Base-by-base conservation (phyloP, 2,329 filamentous ascomycete genomes). In the Arthrinium puccinioides region DNA sequence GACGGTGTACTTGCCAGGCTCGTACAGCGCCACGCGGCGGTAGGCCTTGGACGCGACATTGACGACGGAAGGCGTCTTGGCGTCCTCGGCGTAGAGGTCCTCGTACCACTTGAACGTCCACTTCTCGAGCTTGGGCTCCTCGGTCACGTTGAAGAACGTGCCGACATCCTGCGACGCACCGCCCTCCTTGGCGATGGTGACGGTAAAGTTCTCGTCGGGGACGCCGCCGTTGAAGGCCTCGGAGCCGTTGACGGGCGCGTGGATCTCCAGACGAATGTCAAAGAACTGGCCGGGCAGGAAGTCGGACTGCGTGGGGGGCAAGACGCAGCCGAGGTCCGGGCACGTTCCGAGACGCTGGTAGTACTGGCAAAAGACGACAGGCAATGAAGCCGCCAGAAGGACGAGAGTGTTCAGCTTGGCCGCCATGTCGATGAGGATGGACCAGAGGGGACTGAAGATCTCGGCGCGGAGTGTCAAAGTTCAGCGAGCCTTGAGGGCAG, bases 51-150 rank as follows among this genome's bases (percentile, higher is more conserved):
- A 74, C 2, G 85, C 80, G 36, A 92, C 87, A 44, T 87, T 85
- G 61, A 94, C 87, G 15, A 87, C 53, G 2, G 81, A 84, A 5
- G 84, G 74, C 24, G 72, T 79, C 15, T 75, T 63, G 4, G 77
- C 78, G 50, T 89, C 85, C 53, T 79, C 66, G 20, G 86, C 86
- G 55, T 87, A 94, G 19, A 87, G 73, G 51, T 94, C 83, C 66
- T 90, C 87, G 53, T 76, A 90, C 83, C 84, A 92, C n/a, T 71
- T 72, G 55, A 92, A 92, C 47, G 79, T 74, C 87, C 87, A 94
- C 45, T 70, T 80, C 69, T 94, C 87, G 13, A 92, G 63, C 56
- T 76, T 62, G 15, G 86, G 82, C 56, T 90, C 84, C 3, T 72
- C 52, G 24, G 25, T 14, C 11, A 83, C 53, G n/a, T 69, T 67